A percentile compares a stretch with the other conserved stretches of the same genome.
phyloP scores from a whole-genome alignment of 306 rosid species.

The Cucurbita pepo region DNA sequence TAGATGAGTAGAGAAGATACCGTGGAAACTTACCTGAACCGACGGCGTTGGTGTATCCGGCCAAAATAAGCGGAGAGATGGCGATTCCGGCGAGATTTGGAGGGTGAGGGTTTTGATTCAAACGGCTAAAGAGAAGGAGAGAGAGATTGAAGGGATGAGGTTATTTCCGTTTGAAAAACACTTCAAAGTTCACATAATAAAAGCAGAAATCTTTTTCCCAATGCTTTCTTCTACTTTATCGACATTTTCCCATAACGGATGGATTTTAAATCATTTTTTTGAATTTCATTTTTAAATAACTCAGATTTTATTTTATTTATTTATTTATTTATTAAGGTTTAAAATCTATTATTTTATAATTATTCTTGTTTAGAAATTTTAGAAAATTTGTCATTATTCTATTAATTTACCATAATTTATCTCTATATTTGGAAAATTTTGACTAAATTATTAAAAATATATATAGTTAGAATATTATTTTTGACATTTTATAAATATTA shows the following conservation, averaged over 20 bases:
- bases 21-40: background rate
- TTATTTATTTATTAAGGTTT: no score
- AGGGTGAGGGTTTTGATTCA: background rate
- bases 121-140: background rate
- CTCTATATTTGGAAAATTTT: no score
- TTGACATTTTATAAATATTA: no score
- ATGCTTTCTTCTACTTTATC: background rate
- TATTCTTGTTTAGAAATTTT: background rate
- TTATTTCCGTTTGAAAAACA: background rate
- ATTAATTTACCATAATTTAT: no score
- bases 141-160: background rate
- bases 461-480: no score
- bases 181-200: background rate
- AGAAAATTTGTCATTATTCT: no score
- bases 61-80: background rate
- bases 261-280: background rate
- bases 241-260: background rate
- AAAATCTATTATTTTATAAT: no score
- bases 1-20: background rate
- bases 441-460: no score
- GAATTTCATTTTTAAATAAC: background rate
- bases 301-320: no score
- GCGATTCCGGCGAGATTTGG: background rate
- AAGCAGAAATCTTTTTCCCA: background rate
- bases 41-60: background rate